Percentiles rank a stretch among this genome's conserved stretches.
phyloP scores from a whole-genome alignment of 1,284 basidiomycete species.

The Gymnopus androsaceus region DNA sequence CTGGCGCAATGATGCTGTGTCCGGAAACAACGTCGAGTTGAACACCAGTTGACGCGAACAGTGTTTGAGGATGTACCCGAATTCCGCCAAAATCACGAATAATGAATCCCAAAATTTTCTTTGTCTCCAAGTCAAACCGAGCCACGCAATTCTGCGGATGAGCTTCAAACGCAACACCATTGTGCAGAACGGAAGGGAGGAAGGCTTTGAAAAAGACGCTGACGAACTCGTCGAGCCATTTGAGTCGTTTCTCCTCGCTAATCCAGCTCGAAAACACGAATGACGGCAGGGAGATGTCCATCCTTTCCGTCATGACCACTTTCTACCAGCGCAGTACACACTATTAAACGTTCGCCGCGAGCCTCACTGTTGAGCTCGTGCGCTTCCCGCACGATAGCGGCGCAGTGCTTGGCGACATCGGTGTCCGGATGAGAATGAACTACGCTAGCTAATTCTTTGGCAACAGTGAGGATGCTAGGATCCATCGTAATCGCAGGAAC shows the following conservation, averaged over 20 bases:
- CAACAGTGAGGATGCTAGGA: slow-evolving; percentile 50
- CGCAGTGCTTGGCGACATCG: slow-evolving; percentile 53
- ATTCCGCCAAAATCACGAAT: slow-evolving; percentile 58
- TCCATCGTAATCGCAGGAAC: slow-evolving; percentile 68
- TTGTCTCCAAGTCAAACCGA: slow-evolving; percentile 45
- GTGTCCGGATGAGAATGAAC: slow-evolving; percentile 45
- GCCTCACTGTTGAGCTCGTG: slow-evolving; percentile 47
- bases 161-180: slow-evolving; percentile 57
- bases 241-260: slow-evolving; percentile 45
- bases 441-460: slow-evolving; percentile 51
- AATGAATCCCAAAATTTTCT: slow-evolving; percentile 50
- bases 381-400: slow-evolving; percentile 53
- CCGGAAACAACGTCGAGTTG: slow-evolving; percentile 46
- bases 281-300: slow-evolving; percentile 44
- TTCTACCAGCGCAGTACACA: slow-evolving; percentile 55
- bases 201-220: slow-evolving; percentile 51
- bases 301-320: slow-evolving; percentile 45
- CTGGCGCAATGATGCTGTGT: slow-evolving; percentile 49
- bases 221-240: slow-evolving; percentile 50
- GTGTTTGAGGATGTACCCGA: slow-evolving; percentile 47
- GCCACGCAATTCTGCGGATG: slow-evolving; percentile 59
- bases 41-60: slow-evolving; percentile 47
- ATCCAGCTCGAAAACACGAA: slow-evolving; percentile 48
- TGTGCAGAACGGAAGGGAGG: slow-evolving; percentile 48
- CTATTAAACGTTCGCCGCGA: slow-evolving; percentile 49